Conservation (phyloP, 345 rosid species). For the thale cress (Arabidopsis thaliana) region DNA sequence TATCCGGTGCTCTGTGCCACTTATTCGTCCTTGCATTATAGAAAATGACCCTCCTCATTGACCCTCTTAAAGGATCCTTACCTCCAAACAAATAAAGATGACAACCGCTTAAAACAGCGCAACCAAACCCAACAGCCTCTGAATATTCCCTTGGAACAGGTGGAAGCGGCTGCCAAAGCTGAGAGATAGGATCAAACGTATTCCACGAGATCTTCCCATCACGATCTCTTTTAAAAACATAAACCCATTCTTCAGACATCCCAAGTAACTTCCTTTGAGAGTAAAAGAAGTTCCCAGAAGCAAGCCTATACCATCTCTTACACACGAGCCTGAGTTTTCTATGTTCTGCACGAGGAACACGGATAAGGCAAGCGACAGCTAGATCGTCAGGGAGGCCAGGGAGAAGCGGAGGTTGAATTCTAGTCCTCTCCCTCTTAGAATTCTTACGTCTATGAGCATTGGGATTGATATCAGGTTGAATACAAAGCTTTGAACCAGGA, state of each 20-base stretch:
- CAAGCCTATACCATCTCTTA: constrained; percentile 84
- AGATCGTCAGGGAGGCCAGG: constrained; percentile 98
- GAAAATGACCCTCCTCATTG: constrained; percentile 86
- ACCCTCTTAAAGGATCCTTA: constrained; percentile 88
- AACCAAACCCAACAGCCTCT: constrained; percentile 93
- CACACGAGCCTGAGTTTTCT: constrained; percentile 82
- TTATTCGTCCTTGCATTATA: constrained; percentile 92
- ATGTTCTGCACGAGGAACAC: constrained; percentile 93
- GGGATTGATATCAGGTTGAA: constrained; percentile 93
- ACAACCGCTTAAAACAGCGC: constrained; percentile 93
- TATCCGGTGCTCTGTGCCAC: constrained; percentile 95
- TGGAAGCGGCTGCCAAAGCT: constrained; percentile 94
- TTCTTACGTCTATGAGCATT: constrained; percentile 84
- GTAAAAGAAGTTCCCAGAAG: constrained; percentile 77
- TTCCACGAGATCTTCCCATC: constrained; percentile 95
- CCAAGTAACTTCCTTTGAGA: constrained; percentile 79
- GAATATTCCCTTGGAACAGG: constrained; percentile 94
- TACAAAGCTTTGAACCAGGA: constrained; percentile 93
- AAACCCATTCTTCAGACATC: constrained; percentile 95
- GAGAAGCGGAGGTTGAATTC: constrained; percentile 82
- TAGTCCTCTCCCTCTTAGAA: constrained; percentile 72
- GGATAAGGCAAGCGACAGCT: constrained; percentile 88
- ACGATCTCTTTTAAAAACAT: constrained; percentile 88
- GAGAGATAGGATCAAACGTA: constrained; percentile 81
- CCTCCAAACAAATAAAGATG: constrained; percentile 95